Evolutionary conservation across 306 rosid species (phyloP), one percentile per base, ranked within the genome.

Genomic region (Glycyrrhiza uralensis): DNA sequence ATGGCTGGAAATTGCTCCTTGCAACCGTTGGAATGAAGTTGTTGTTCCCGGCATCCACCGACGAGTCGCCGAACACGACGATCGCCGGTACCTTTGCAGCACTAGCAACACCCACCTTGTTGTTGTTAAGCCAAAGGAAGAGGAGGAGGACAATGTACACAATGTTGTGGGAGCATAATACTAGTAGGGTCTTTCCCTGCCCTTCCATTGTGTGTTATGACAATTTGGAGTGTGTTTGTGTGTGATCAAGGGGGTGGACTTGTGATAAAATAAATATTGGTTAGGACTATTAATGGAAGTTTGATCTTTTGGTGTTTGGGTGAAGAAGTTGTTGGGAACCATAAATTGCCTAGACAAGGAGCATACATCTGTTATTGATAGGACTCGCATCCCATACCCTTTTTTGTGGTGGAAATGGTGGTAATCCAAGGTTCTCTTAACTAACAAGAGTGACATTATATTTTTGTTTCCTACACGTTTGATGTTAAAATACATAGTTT

Each of bases 21-120:
- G 94, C 94, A 42, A 93, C 26, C 1, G 98, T 93, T 0, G 87
- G 95, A 2, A 93, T 93, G 60, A 10, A 85, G 90, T 93, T 91
- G 86, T 93, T 93, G 81, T 93, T 93, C 13, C 98, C 98, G 0
- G 98, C 97, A 4, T 93, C 98, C 0, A 91, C 98, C 0, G 98
- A 83, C 1, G 98, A 93, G 86, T 93, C 98, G 0, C 98, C 98
- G 8, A 93, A 93, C 29, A 93, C 96, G 7, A 93, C 80, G 4
- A 91, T 17, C 0, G 96, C 89, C 3, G 96, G 88, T 41, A 91
- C 87, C 29, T 83, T 83, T 0, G 90, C 88, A 12, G 39, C 17
- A 14, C 2, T 70, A 1, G 1, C 38, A 17, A n/a, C n/a, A n/a
- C n/a, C n/a, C n/a, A n/a, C n/a, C n/a, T n/a, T n/a, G n/a, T n/a